These are phyloP conservation scores for Isatis tinctoria DNA, from an alignment of 345 rosid genomes.

Conservation along the genomic window DNA sequence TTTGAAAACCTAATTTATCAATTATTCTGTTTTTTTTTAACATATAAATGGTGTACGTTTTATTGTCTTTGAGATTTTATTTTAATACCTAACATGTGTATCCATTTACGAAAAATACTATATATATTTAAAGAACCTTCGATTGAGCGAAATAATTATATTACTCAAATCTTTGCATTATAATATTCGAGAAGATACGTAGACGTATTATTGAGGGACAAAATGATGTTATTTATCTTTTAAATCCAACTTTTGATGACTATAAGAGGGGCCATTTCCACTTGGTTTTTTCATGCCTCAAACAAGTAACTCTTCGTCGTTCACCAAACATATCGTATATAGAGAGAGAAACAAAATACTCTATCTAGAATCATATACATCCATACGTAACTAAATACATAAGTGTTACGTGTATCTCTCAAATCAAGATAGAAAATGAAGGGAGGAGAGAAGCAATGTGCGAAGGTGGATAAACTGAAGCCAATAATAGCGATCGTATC, in stretches of 20 bases:
- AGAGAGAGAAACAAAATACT: slow-evolving; percentile 1
- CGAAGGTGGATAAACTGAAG: slow-evolving; percentile 39
- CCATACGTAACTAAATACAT: background rate
- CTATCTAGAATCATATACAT: background rate
- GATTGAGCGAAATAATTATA: background rate
- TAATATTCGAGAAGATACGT: slow-evolving; percentile 32
- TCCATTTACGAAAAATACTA: background rate
- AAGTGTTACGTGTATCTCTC: background rate
- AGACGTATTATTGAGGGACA: slow-evolving; percentile 25
- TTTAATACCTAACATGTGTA: background rate
- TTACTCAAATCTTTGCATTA: slow-evolving; percentile 8
- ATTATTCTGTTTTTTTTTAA: no score
- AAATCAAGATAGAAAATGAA: slow-evolving; percentile 12
- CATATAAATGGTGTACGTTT: background rate
- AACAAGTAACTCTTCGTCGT: slow-evolving; percentile 19
- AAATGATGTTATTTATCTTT: slow-evolving; percentile 24
- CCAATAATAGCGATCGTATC: slow-evolving; percentile 77
- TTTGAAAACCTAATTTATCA: no score
- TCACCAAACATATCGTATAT: slow-evolving; percentile 6
- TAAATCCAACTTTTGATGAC: slow-evolving; percentile 22
- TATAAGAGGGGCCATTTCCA: slow-evolving; percentile 27
- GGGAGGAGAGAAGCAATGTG: slow-evolving; percentile 22
- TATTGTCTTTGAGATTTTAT: background rate
- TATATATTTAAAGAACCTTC: background rate
- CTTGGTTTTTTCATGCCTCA: slow-evolving; percentile 21